Evolutionary conservation across 805 yeast genomes (phyloP), one percentile per base, ranked within the genome.

Genomic region (Yarrowia keelungensis): DNA sequence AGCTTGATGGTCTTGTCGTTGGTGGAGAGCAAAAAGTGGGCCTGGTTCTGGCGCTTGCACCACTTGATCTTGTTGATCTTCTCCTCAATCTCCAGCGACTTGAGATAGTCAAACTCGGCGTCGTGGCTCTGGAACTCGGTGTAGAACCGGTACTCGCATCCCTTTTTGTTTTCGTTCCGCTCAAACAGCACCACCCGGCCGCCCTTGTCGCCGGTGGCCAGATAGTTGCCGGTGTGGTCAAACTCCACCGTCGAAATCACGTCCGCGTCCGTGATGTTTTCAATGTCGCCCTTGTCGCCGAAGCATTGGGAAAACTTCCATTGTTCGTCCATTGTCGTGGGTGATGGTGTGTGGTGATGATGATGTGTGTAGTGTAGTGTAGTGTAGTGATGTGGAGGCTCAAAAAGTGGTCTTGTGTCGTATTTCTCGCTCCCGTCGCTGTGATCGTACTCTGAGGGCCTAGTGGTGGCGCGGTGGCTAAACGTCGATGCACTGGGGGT

Each of bases 91-190:
- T 96, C 99, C 72, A 95, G 83, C 32, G 97, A 90, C 81, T 96
- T 95, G 72, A 95, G 84, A 80, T 95, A 95, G 80, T 95, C 99
- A 76, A 95, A 95, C 79, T 95, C 99, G 10, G 98, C 98, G 79
- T 95, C 99, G 80, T 95, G 99, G 77, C 92, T 86, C 82, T 95
- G 99, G 80, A 95, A 95, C 79, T 95, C 99, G 22, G 98, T 95
- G 76, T 91, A 89, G 80, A 95, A 95, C 75, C 92, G 87, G 81
- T 95, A 96, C 79, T 96, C 99, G 79, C 98, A 93, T 64, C 83
- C 84, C 75, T 85, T 89, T 79, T 87, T 86, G 72, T 81, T 79
- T 72, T 85, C 88, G 78, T 91, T 92, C 74, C 98, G 86, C 79
- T 95, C 98, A 79, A 95, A 95, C 67, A 95, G 80, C 15, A 95